phyloP scores from a whole-genome alignment of 345 rosid genomes.

The Mercurialis annua region DNA sequence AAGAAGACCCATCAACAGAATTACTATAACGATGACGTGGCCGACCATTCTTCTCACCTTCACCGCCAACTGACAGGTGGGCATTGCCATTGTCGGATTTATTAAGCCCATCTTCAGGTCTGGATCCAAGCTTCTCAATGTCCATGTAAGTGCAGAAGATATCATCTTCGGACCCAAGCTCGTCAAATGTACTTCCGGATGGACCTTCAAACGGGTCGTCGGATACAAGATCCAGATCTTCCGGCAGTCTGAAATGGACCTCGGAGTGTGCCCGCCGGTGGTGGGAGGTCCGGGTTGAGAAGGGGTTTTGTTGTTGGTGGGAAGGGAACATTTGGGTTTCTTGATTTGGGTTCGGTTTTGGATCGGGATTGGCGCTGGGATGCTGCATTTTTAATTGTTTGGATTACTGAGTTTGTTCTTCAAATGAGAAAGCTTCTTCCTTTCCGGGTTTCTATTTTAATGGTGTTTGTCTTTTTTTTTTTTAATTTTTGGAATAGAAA shows the following conservation, averaged over 20 bases:
- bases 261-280: slow-evolving; percentile 31
- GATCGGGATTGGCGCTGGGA: slow-evolving; percentile 8
- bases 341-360: slow-evolving; percentile 14
- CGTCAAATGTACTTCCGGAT: slow-evolving; percentile 19
- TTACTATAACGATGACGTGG: slow-evolving; percentile 83
- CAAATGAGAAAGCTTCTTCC: not conserved
- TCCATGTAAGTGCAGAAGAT: slow-evolving; percentile 28
- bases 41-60: slow-evolving; percentile 15
- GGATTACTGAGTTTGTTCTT: not conserved
- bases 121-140: slow-evolving; percentile 48
- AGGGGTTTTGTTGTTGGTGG: slow-evolving; percentile 8
- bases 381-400: slow-evolving; percentile 35
- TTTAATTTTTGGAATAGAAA: no score
- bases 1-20: slow-evolving; percentile 72
- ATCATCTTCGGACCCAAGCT: slow-evolving; percentile 27
- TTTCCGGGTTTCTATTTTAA: no score
- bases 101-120: slow-evolving; percentile 12
- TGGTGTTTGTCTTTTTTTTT: no score
- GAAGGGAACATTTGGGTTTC: slow-evolving; percentile 15
- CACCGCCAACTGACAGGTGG: not conserved
- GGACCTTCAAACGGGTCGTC: slow-evolving; percentile 15
- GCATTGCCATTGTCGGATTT: slow-evolving; percentile 33
- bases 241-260: slow-evolving; percentile 23
- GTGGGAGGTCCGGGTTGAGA: slow-evolving; percentile 23
- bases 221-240: slow-evolving; percentile 24